Conservation (phyloP, 352 stramenopile species). For the Globisporangium nodosum region DNA sequence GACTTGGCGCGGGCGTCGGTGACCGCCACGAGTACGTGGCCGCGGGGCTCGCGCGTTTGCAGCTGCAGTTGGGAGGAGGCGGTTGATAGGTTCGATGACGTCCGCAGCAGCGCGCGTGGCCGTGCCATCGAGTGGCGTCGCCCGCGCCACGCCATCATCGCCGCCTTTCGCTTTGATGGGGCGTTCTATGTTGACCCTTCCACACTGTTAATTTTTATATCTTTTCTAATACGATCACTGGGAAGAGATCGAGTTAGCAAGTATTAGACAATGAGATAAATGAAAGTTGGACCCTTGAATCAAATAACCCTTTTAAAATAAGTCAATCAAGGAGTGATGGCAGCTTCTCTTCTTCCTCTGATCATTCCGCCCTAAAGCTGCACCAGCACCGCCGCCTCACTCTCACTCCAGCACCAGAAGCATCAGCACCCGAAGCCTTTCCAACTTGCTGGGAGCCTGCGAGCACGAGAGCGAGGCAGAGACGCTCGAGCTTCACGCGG, state of each 20-base stretch:
- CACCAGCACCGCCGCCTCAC: background rate
- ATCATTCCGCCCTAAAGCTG: background rate
- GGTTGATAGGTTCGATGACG: background rate
- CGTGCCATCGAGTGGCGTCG: conserved; percentile 1
- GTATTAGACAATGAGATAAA: background rate
- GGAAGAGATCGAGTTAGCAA: background rate
- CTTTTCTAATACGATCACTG: background rate
- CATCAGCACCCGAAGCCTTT: too few relatives aligned
- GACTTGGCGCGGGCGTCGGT: conserved; percentile 16
- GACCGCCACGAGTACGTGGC: conserved; percentile 28
- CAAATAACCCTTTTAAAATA: background rate
- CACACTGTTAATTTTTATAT: background rate
- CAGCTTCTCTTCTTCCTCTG: too few relatives aligned
- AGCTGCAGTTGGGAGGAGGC: background rate
- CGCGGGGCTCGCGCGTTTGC: conserved; percentile 8
- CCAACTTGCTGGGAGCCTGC: too few relatives aligned
- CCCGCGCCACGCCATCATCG: conserved; percentile 11
- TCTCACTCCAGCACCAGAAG: too few relatives aligned
- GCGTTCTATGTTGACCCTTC: background rate
- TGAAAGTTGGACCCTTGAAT: background rate
- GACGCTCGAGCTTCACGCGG: too few relatives aligned
- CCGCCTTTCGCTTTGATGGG: background rate
- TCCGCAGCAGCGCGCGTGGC: background rate
- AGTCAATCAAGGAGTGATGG: too few relatives aligned
- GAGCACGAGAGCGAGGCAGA: too few relatives aligned